phyloP scores from a whole-genome alignment of 768 basidiomycete genomes.

The Auricularia auricula-judae region DNA sequence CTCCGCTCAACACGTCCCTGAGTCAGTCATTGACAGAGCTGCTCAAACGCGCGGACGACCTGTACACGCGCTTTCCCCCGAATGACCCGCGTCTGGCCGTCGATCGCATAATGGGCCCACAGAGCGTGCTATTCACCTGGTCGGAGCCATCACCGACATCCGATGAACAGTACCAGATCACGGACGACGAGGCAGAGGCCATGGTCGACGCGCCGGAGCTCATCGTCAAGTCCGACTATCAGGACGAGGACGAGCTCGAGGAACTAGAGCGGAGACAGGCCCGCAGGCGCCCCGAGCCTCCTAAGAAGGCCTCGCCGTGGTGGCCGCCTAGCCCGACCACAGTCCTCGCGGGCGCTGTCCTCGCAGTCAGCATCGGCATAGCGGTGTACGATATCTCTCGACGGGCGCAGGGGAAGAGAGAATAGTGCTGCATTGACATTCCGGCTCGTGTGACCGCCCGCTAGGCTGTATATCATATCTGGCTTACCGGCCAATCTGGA shows the following conservation, averaged over 20 bases:
- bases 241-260: conserved; percentile 8
- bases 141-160: conserved; percentile 28
- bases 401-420: neutral
- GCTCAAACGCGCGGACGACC: conserved; percentile 45
- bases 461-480: too few species aligned
- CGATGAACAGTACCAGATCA: conserved; percentile 19
- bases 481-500: too few species aligned
- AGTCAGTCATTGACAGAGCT: conserved; percentile 36
- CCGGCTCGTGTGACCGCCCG: too few species aligned
- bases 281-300: neutral
- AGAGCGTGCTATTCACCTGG: conserved; percentile 72
- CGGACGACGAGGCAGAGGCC: conserved; percentile 48
- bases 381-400: conserved; percentile 6
- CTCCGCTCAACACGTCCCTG: conserved; percentile 6
- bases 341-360: conserved; percentile 1
- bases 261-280: neutral
- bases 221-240: conserved; percentile 41
- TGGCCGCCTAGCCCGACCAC: neutral
- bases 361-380: conserved; percentile 7
- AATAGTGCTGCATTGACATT: neutral
- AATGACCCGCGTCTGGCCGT: conserved; percentile 42
- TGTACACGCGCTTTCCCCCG: conserved; percentile 50
- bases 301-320: neutral
- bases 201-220: conserved; percentile 46
- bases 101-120: conserved; percentile 60